Evolutionary conservation across 2,329 filamentous ascomycete species (phyloP).

Genomic region (Aspergillus fischeri): DNA sequence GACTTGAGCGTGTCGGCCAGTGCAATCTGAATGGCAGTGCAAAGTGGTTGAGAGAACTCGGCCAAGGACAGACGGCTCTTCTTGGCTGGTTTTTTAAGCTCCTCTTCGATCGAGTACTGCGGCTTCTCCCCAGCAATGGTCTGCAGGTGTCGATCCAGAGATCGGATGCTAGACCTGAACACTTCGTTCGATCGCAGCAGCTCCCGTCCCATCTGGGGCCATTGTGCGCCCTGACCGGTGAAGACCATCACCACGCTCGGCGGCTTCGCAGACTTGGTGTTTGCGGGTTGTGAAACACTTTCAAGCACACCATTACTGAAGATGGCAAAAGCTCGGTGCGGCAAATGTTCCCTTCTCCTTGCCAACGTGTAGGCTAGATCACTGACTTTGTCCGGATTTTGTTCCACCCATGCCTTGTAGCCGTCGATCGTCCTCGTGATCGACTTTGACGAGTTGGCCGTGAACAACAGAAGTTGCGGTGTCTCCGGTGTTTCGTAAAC

Average conservation of each 20-base stretch:
- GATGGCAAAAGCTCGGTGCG: slow-evolving; percentile 13
- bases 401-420: slow-evolving; percentile 16
- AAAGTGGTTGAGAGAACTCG: slow-evolving; percentile 15
- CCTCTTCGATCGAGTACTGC: too few relatives aligned
- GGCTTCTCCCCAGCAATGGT: too few relatives aligned
- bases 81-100: too few relatives aligned
- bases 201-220: slow-evolving; percentile 14
- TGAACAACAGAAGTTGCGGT: slow-evolving; percentile 18
- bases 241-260: slow-evolving; percentile 13
- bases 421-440: slow-evolving; percentile 18
- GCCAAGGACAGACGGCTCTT: slow-evolving; percentile 2
- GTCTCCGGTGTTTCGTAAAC: neutral
- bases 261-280: neutral
- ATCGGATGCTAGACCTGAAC: slow-evolving; percentile 2
- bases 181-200: neutral
- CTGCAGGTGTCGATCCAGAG: neutral
- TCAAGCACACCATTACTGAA: neutral
- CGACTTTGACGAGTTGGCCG: slow-evolving; percentile 18
- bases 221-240: slow-evolving; percentile 20
- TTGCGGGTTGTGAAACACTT: neutral
- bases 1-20: slow-evolving; percentile 10
- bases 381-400: slow-evolving; percentile 10
- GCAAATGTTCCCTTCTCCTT: slow-evolving; percentile 12
- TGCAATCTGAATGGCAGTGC: slow-evolving; percentile 16
- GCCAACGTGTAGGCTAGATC: slow-evolving; percentile 24